Percentiles rank a stretch among this genome's conserved stretches.
Conservation (phyloP, 306 rosid species). For the Lablab purpureus region DNA sequence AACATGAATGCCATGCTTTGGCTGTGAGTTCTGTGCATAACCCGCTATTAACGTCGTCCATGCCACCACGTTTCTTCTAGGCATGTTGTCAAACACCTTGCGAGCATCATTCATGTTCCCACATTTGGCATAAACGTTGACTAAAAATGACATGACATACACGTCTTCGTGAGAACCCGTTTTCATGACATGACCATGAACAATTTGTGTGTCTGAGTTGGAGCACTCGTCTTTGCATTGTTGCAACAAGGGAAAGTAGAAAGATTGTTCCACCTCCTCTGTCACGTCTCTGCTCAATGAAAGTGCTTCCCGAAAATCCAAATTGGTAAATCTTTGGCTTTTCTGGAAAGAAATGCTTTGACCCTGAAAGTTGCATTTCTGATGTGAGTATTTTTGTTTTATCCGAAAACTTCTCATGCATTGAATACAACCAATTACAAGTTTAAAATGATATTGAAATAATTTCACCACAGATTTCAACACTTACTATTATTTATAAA, state of each 20-base stretch:
- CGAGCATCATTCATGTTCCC: conserved; percentile 67
- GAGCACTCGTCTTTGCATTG: conserved; percentile 62
- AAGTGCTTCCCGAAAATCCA: conserved; percentile 70
- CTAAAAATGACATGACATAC: conserved; percentile 61
- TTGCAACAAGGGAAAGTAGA: conserved; percentile 69
- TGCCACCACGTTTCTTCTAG: conserved; percentile 58
- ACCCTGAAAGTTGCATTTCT: conserved; percentile 51
- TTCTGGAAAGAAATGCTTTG: conserved; percentile 63
- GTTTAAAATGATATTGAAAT: neutral
- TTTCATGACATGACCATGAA: conserved; percentile 78
- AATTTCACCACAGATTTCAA: neutral
- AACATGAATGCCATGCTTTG: conserved; percentile 58
- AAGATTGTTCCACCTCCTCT: conserved; percentile 51
- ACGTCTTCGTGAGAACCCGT: conserved; percentile 67
- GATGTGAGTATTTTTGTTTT: neutral
- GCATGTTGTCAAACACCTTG: conserved; percentile 66
- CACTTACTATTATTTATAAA: neutral
- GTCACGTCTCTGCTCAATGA: conserved; percentile 51
- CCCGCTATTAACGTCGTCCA: conserved; percentile 86
- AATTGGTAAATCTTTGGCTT: conserved; percentile 52
- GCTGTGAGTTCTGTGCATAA: conserved; percentile 66
- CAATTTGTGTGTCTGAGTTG: conserved; percentile 49
- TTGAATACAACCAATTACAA: neutral
- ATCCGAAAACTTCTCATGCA: neutral
- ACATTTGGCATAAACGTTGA: conserved; percentile 77